Evolutionary conservation across 371 early-diverging fungal species (phyloP).

Genomic region (Lichtheimia ramosa): DNA sequence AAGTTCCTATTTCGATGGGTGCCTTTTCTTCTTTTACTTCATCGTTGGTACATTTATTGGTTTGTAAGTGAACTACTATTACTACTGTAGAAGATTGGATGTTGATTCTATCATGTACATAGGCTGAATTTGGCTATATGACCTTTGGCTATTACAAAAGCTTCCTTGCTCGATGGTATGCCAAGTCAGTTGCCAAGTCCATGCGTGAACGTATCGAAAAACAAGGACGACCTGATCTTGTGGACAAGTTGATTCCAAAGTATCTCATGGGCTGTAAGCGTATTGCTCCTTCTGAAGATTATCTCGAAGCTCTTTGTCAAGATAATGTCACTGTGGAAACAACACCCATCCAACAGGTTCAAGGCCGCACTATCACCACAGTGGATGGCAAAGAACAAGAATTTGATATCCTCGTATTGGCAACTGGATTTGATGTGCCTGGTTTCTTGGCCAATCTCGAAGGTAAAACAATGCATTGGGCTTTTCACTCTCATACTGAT

Average conservation of each 20-base stretch:
- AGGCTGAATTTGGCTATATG: slow-evolving; percentile 14
- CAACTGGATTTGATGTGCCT: slow-evolving; percentile 63
- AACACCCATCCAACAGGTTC: slow-evolving; percentile 34
- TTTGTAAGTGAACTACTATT: slow-evolving; percentile 14
- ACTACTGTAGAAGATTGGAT: neutral
- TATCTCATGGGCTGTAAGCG: slow-evolving; percentile 39
- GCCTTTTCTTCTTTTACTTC: slow-evolving; percentile 20
- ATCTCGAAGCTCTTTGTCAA: slow-evolving; percentile 42
- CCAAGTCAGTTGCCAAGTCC: neutral
- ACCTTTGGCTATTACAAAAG: slow-evolving; percentile 14
- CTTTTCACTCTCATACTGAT: too few relatives aligned
- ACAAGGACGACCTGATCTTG: slow-evolving; percentile 12
- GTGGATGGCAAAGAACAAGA: slow-evolving; percentile 38
- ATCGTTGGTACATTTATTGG: slow-evolving; percentile 16
- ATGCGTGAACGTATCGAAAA: neutral
- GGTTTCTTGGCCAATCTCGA: slow-evolving; percentile 29
- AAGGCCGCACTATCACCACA: slow-evolving; percentile 40
- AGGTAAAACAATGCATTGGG: slow-evolving; percentile 10
- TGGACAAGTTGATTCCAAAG: slow-evolving; percentile 9
- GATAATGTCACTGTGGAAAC: slow-evolving; percentile 47
- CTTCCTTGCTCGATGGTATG: neutral
- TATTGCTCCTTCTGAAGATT: slow-evolving; percentile 49
- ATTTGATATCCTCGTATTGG: slow-evolving; percentile 57
- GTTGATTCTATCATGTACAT: neutral
- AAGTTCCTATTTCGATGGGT: slow-evolving; percentile 18